Evolutionary conservation across 805 yeast species (phyloP).

Genomic region (Metschnikowia lochheadii): DNA sequence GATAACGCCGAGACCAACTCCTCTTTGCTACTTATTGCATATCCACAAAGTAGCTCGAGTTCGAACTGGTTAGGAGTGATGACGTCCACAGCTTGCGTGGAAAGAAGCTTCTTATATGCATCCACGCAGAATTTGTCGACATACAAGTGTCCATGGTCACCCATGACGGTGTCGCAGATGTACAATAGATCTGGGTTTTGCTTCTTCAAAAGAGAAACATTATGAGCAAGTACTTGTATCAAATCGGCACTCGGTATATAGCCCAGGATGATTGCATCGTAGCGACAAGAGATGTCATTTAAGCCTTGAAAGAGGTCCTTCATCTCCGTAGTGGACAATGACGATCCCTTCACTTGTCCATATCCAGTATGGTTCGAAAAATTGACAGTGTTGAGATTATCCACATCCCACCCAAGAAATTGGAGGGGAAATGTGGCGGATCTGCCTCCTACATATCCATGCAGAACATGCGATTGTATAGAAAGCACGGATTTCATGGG

Average conservation of each 20-base stretch:
- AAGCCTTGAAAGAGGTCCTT: slow-evolving; percentile 13
- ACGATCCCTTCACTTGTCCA: slow-evolving; percentile 34
- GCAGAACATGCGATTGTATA: slow-evolving; percentile 83
- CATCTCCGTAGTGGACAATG: slow-evolving; percentile 10
- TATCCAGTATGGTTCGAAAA: slow-evolving; percentile 93
- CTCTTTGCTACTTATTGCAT: slow-evolving; percentile 7
- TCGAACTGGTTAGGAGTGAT: slow-evolving; percentile 20
- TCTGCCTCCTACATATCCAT: slow-evolving; percentile 91
- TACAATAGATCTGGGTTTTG: slow-evolving; percentile 16
- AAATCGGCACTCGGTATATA: slow-evolving; percentile 16
- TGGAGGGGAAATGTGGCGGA: slow-evolving; percentile 91
- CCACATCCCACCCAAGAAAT: slow-evolving; percentile 87
- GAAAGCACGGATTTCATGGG: slow-evolving; percentile 39
- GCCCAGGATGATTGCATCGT: slow-evolving; percentile 19
- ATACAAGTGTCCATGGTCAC: slow-evolving; percentile 19
- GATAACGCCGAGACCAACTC: slow-evolving; percentile 12
- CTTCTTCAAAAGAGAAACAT: slow-evolving; percentile 8
- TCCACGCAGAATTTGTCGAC: slow-evolving; percentile 15
- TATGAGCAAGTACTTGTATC: slow-evolving; percentile 10
- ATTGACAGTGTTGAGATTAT: slow-evolving; percentile 81
- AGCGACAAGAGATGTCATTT: slow-evolving; percentile 10
- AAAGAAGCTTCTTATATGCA: slow-evolving; percentile 12
- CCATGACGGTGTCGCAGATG: slow-evolving; percentile 20
- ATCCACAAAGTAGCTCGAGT: slow-evolving; percentile 16
- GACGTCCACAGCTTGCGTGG: slow-evolving; percentile 11